Evolutionary conservation across 1,284 basidiomycete genomes (phyloP), one percentile per base, ranked within the genome.

Genomic region (Tilletia setariae): DNA sequence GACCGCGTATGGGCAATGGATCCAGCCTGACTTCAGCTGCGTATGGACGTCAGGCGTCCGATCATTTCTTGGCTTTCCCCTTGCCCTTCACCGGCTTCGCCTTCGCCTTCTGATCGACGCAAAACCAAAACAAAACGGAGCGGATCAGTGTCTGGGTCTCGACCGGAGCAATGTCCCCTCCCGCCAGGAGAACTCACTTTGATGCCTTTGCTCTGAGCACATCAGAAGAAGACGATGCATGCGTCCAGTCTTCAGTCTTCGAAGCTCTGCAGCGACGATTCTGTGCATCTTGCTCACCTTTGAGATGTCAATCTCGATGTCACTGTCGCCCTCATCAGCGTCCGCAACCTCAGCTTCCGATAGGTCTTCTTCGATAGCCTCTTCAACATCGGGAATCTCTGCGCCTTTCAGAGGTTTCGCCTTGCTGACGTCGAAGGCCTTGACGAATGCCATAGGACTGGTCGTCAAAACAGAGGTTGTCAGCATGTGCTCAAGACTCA

Each of bases 371-470:
- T 67, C 66, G 40, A 65, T 64, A 2, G 67, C 76, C 63, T 79
- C 77, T 25, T 79, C 76, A 51, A 78, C 64, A 65, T 79, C 78
- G 4, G 78, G 78, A 16, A 63, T 69, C 13, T 42, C 56, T 16
- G 73, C 76, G n/a, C 62, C 72, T 6, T 71, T 56, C 28, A 78
- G 72, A 40, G 63, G 63, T 67, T 75, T 77, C 16, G 46, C 68
- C 3, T 63, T 67, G 16, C 43, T 23, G 19, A 70, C 7, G 21
- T 73, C 72, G 23, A 65, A 67, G 32, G 66, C 65, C 72, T 77
- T 78, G 63, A 77, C 63, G 43, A 79, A 76, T 13, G 76, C 76
- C 16, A 79, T 74, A 11, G 78, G 76, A 61, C 65, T 66, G 65
- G 43, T 0, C 19, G 30, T 53, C 21, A 68, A 32, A 30, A 56